Conservation (phyloP, 345 rosid genomes). For the Mangifera indica region DNA sequence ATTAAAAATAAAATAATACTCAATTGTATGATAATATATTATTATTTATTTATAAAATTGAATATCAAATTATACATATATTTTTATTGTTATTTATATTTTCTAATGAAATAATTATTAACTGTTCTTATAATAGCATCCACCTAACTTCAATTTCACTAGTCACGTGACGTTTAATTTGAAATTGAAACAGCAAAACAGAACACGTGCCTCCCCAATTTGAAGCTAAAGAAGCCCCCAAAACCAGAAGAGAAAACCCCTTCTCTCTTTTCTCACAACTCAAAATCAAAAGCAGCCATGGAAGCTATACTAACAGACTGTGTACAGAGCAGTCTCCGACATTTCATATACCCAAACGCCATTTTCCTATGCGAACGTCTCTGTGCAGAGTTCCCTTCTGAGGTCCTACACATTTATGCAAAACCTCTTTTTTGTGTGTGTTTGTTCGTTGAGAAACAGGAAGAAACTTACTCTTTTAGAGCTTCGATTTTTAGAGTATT, state of each 20-base stretch:
- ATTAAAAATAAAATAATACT: too few relatives aligned
- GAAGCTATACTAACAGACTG: conserved; percentile 80
- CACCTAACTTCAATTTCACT: neutral
- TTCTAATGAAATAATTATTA: too few relatives aligned
- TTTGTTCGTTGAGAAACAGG: conserved; percentile 10
- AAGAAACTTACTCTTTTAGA: neutral
- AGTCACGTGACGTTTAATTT: conserved; percentile 38
- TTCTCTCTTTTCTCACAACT: conserved; percentile 15
- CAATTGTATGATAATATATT: too few relatives aligned
- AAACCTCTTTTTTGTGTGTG: neutral
- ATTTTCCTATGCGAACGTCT: conserved; percentile 97
- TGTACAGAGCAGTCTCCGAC: conserved; percentile 82
- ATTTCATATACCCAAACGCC: conserved; percentile 81
- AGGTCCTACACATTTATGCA: conserved; percentile 43
- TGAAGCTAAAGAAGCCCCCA: conserved; percentile 37
- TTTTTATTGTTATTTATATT: too few relatives aligned
- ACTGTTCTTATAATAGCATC: too few relatives aligned
- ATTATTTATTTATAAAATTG: too few relatives aligned
- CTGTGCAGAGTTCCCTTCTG: conserved; percentile 94
- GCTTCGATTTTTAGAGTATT: neutral
- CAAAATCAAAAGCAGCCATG: conserved; percentile 46
- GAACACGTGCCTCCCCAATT: conserved; percentile 44
- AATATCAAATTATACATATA: too few relatives aligned
- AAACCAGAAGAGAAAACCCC: conserved; percentile 32
- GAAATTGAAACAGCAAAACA: conserved; percentile 13